phyloP scores from a whole-genome alignment of 139 green algal genomes.

The Medakamo hakoo region DNA sequence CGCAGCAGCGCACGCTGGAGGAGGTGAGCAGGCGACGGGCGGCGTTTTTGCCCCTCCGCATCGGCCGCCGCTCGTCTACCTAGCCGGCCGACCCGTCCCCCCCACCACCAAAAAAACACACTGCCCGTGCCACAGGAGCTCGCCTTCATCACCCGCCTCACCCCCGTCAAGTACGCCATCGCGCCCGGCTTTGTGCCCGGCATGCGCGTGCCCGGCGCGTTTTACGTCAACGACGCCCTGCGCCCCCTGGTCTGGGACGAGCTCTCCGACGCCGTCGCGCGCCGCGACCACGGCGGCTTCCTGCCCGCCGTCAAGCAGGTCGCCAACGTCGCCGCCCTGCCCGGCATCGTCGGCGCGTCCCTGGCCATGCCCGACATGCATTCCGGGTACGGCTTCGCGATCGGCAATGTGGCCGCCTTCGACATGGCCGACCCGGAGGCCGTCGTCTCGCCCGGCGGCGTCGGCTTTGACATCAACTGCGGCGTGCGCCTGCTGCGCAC shows the following conservation, averaged over 20 bases:
- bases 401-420: constrained; percentile 85
- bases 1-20: not conserved
- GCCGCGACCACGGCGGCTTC: constrained; percentile 50
- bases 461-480: constrained; percentile 84
- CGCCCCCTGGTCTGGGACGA: constrained; percentile 61
- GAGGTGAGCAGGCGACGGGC: no score
- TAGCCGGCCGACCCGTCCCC: no score
- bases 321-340: constrained; percentile 73
- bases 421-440: constrained; percentile 63
- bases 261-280: constrained; percentile 29
- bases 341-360: constrained; percentile 70
- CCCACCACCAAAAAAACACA: no score
- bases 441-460: constrained; percentile 70
- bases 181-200: constrained; percentile 62
- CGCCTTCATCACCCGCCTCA: constrained; percentile 26
- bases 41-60: no score
- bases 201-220: constrained; percentile 57
- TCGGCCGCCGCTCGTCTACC: no score
- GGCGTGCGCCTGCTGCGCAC: constrained; percentile 73
- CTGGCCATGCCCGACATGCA: constrained; percentile 81
- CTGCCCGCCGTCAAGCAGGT: constrained; percentile 78
- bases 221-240: constrained; percentile 71
- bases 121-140: constrained; percentile 13
- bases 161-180: constrained; percentile 58
- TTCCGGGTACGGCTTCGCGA: constrained; percentile 80